Evolutionary conservation across 2,329 filamentous ascomycete species (phyloP).

Genomic region (Epichloe coenophiala): DNA sequence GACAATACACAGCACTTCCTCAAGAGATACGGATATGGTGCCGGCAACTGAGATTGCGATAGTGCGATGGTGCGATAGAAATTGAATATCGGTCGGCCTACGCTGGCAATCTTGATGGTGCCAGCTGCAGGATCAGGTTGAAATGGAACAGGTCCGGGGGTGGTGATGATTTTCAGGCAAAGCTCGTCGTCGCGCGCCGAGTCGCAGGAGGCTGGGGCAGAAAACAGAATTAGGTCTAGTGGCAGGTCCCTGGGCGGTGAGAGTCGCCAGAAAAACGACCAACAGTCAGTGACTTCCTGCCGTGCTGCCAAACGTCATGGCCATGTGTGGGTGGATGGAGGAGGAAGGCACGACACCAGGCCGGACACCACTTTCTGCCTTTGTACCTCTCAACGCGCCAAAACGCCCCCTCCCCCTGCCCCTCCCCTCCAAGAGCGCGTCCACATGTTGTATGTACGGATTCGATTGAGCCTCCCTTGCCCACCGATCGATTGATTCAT

Average conservation of each 20-base stretch:
- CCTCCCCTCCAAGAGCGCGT: too few relatives aligned
- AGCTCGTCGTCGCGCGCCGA: slow-evolving; percentile 8
- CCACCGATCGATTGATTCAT: background rate
- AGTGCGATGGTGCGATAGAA: background rate
- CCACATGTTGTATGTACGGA: background rate
- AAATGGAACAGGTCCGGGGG: background rate
- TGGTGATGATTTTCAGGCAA: slow-evolving; percentile 5
- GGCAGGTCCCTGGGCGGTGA: slow-evolving; percentile 8
- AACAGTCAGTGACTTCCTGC: background rate
- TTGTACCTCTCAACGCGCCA: slow-evolving; percentile 17
- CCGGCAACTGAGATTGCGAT: background rate
- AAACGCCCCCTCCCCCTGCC: slow-evolving; percentile 5
- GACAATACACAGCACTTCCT: slow-evolving; percentile 1
- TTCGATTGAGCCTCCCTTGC: background rate
- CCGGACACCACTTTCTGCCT: background rate
- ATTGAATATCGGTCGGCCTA: slow-evolving; percentile 1
- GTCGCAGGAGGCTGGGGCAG: slow-evolving; percentile 8
- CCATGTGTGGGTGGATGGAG: too few relatives aligned
- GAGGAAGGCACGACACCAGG: too few relatives aligned
- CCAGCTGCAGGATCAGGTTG: slow-evolving; percentile 2
- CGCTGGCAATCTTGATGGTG: slow-evolving; percentile 2
- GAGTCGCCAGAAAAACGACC: background rate
- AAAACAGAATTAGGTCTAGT: slow-evolving; percentile 5
- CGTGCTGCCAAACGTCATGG: background rate
- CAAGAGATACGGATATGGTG: background rate